These are phyloP conservation scores for Starmerella sirachaensis DNA, from an alignment of 805 yeast species.

Conservation along the genomic window DNA sequence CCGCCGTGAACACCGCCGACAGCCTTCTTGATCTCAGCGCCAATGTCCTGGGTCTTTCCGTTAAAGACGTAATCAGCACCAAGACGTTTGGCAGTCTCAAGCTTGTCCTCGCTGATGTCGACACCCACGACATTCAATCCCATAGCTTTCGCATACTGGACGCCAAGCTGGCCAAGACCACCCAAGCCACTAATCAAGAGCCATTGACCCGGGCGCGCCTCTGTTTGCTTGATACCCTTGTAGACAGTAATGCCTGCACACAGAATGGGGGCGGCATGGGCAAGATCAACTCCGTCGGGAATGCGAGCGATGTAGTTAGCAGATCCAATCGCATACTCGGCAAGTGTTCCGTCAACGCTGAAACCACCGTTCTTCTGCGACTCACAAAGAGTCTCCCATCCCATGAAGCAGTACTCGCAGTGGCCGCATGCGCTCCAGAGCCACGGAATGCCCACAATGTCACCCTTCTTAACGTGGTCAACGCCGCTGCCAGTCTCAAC, in stretches of 20 bases:
- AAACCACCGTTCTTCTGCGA: conserved; percentile 67
- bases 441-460: conserved; percentile 78
- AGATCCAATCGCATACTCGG: conserved; percentile 80
- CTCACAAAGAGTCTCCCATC: conserved; percentile 59
- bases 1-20: conserved; percentile 69
- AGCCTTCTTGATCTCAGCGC: conserved; percentile 41
- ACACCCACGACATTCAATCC: conserved; percentile 60
- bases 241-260: conserved; percentile 89
- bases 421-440: conserved; percentile 62
- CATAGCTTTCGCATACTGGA: conserved; percentile 69
- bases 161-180: conserved; percentile 63
- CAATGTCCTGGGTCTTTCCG: conserved; percentile 44
- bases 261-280: conserved; percentile 65
- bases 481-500: conserved; percentile 66
- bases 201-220: conserved; percentile 58
- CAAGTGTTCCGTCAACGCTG: conserved; percentile 85
- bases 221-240: conserved; percentile 78
- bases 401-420: conserved; percentile 64
- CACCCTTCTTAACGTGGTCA: conserved; percentile 62
- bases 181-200: conserved; percentile 70
- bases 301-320: conserved; percentile 76
- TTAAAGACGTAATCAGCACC: conserved; percentile 57
- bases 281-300: conserved; percentile 63
- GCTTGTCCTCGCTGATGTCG: conserved; percentile 59
- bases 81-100: conserved; percentile 35